Conservation (phyloP, 2,329 filamentous ascomycete genomes). For the Graphilbum fragrans region DNA sequence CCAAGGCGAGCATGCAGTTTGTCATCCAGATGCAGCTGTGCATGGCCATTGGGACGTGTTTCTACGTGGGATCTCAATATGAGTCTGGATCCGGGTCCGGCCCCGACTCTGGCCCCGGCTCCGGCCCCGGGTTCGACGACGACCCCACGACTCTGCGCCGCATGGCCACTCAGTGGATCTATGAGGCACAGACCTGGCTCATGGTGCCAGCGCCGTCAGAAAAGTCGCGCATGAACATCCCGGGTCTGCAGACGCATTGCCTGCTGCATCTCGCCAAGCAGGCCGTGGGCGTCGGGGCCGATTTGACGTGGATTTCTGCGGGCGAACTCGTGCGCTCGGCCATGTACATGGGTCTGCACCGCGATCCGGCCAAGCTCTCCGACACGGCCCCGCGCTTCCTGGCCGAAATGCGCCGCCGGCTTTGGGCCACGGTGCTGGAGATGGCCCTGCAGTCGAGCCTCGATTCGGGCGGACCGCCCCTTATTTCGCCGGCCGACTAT, state of each 20-base stretch:
- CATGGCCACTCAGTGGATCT: constrained; percentile 35
- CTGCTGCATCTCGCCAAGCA: constrained; percentile 37
- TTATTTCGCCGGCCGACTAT: constrained; percentile 31
- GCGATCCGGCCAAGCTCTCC: constrained; percentile 29
- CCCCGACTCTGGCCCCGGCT: no score
- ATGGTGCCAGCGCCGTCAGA: constrained; percentile 24
- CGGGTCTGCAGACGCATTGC: constrained; percentile 37
- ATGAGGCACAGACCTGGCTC: constrained; percentile 40
- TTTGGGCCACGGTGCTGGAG: constrained; percentile 42
- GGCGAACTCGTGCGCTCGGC: constrained; percentile 32
- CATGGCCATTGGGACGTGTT: constrained; percentile 36
- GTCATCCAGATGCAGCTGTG: constrained; percentile 40
- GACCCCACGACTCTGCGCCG: constrained; percentile 21
- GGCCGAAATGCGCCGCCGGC: constrained; percentile 33
- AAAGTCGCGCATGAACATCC: constrained; percentile 36
- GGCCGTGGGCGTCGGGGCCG: constrained; percentile 25
- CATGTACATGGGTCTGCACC: constrained; percentile 37
- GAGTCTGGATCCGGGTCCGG: not conserved
- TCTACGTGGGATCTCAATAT: constrained; percentile 13
- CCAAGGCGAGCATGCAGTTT: constrained; percentile 27
- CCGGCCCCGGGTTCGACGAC: no score
- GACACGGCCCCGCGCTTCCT: constrained; percentile 18
- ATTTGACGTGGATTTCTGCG: constrained; percentile 34
- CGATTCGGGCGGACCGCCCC: constrained; percentile 29
- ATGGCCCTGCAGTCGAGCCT: constrained; percentile 31